Evolutionary conservation across 371 early-diverging fungal genomes (phyloP).

Genomic region (Mucor indicus): DNA sequence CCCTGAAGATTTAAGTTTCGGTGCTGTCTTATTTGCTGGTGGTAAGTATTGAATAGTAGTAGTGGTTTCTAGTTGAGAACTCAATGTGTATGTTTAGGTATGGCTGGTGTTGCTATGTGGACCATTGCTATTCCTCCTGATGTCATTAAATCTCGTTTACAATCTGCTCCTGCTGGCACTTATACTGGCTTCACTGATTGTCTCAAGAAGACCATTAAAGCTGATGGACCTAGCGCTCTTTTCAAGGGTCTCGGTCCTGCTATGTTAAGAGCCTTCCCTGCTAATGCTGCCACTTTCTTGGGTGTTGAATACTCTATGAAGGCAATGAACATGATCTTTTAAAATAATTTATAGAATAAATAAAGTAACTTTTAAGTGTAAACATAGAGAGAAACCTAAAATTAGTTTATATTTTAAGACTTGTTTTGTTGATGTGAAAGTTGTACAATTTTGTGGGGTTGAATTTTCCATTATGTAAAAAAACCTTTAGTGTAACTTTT

Average conservation of each 20-base stretch:
- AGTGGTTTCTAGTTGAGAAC: too few relatives aligned
- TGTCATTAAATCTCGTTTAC: slow-evolving; percentile 95
- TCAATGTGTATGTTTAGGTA: slow-evolving; percentile 27
- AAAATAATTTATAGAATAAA: too few relatives aligned
- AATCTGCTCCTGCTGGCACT: slow-evolving; percentile 92
- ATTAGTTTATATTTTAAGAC: too few relatives aligned
- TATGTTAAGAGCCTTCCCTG: slow-evolving; percentile 93
- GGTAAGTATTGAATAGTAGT: slow-evolving; percentile 51
- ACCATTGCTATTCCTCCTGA: slow-evolving; percentile 90
- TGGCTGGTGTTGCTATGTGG: slow-evolving; percentile 87
- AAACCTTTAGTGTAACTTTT: slow-evolving; percentile 6
- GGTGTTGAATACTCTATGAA: slow-evolving; percentile 50
- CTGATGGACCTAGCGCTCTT: slow-evolving; percentile 89
- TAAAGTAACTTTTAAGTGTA: slow-evolving; percentile 8
- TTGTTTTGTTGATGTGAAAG: too few relatives aligned
- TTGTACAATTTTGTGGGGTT: too few relatives aligned
- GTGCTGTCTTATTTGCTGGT: slow-evolving; percentile 91
- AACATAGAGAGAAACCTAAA: too few relatives aligned
- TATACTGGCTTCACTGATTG: slow-evolving; percentile 81
- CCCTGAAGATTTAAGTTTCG: slow-evolving; percentile 69
- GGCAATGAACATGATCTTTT: slow-evolving; percentile 44
- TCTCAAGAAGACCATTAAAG: slow-evolving; percentile 77
- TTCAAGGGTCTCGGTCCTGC: slow-evolving; percentile 97
- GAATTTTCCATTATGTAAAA: too few relatives aligned
- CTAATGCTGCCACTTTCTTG: slow-evolving; percentile 77